Evolutionary conservation across 495 filamentous ascomycete genomes (phyloP).

Genomic region (Oidiodendron maius): DNA sequence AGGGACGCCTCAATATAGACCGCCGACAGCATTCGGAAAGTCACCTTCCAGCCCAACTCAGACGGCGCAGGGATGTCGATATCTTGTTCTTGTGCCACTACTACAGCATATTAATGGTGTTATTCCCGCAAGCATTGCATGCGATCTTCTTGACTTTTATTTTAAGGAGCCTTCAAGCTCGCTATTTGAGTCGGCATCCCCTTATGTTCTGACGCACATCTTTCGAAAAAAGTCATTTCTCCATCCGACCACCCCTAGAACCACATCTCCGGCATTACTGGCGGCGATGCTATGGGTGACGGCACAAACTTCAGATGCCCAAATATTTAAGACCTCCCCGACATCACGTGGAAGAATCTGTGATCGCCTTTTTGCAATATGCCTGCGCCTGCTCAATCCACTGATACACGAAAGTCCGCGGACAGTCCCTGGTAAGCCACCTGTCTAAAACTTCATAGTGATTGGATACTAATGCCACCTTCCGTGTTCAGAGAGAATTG

Average conservation of each 20-base stretch:
- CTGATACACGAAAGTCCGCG: constrained; percentile 24
- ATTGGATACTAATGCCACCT: neutral
- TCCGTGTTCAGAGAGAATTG: constrained; percentile 8
- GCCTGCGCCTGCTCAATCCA: constrained; percentile 17
- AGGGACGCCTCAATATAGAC: constrained; percentile 7
- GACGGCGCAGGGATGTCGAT: constrained; percentile 9
- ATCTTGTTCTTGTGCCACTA: constrained; percentile 14
- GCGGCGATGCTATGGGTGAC: constrained; percentile 34
- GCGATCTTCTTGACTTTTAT: constrained; percentile 44
- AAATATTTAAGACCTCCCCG: constrained; percentile 22
- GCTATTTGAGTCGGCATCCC: constrained; percentile 29
- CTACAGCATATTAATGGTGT: constrained; percentile 34
- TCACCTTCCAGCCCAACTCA: neutral
- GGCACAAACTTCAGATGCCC: constrained; percentile 33
- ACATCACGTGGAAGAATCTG: constrained; percentile 23
- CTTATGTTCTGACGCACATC: constrained; percentile 34
- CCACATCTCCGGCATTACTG: constrained; percentile 30
- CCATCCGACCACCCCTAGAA: constrained; percentile 26
- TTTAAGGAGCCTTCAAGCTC: constrained; percentile 39
- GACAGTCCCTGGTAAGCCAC: constrained; percentile 19
- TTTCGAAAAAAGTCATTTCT: constrained; percentile 32
- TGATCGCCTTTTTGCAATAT: constrained; percentile 27
- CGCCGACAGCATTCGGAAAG: constrained; percentile 13
- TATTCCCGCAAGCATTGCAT: constrained; percentile 36
- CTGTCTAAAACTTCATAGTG: neutral